Base-by-base conservation (phyloP, 2,329 filamentous ascomycete genomes). In the Botrytis deweyae region DNA sequence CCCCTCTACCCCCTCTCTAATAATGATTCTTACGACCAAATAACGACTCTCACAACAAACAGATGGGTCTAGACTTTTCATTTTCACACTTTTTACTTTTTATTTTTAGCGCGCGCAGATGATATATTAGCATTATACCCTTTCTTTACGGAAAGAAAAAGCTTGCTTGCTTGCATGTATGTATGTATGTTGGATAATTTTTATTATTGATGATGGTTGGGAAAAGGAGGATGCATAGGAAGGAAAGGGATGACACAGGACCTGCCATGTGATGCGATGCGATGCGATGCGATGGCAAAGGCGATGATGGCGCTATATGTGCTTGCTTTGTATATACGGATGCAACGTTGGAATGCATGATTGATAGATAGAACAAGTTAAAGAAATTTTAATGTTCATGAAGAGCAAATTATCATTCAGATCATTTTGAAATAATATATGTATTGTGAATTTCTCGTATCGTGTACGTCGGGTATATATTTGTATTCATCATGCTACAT, bases 71-170 rank as follows among this genome's bases (percentile, higher is more conserved):
- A 64, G 42, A 55, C 29, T 18, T 46, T 42, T 72, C 61, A 33
- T 49, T 59, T 59, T 67, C 61, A 22, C 14, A 36, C 33, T 72
- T 55, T 65, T 65, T 58, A 20, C 38, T 25, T 61, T 72, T 29
- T 58, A 18, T 9, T 40, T 63, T 55, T 44, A 40, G 62, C 42
- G 46, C 44, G 61, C 49, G 20, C n/a, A 40, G 40, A 20, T 59
- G 49, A 38, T 67, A 33, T 65, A n/a, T 72, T 72, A 72, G 71
- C 71, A 72, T 72, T 72, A 72, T 72, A 72, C 71, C 71, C 71
- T 72, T 72, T 72, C 63, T 72, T 72, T 58, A 58, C 16, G 52
- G 52, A 58, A 58, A 58, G 52, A 52, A 72, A 72, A 67, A 72
- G 62, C 49, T 67, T 36, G 44, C 22, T 38, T 55, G 65, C 33